Evolutionary conservation across 108 stramenopile genomes (phyloP).

Genomic region (Fistulifera pelliculosa): DNA sequence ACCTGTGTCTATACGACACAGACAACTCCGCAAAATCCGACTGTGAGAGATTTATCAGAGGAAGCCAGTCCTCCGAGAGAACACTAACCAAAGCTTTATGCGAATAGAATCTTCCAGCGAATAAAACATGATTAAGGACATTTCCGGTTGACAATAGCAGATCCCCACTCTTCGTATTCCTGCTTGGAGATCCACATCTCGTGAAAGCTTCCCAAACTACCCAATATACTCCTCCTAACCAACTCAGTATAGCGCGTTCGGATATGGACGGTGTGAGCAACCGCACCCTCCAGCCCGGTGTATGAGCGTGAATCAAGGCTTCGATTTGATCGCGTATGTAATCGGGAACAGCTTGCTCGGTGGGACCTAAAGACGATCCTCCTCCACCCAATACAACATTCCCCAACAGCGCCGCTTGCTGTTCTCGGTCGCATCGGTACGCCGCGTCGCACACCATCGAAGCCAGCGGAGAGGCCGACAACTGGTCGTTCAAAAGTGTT

Average conservation of each 20-base stretch:
- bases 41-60: too few relatives aligned
- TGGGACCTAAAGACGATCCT: constrained; percentile 66
- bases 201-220: constrained; percentile 95
- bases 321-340: constrained; percentile 70
- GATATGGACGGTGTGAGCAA: constrained; percentile 54
- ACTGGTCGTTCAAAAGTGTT: constrained; percentile 20
- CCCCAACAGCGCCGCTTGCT: constrained; percentile 70
- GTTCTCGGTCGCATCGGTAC: constrained; percentile 82
- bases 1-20: too few relatives aligned
- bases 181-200: constrained; percentile 93
- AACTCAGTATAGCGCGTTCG: constrained; percentile 71
- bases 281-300: constrained; percentile 84
- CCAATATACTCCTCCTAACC: constrained; percentile 96
- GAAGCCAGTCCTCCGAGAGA: too few relatives aligned
- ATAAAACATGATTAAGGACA: constrained; percentile 57
- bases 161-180: constrained; percentile 94
- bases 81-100: too few relatives aligned
- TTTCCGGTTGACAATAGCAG: constrained; percentile 89
- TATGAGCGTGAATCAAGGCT: constrained; percentile 75
- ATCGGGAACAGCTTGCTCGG: constrained; percentile 74
- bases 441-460: constrained; percentile 83
- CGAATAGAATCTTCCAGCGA: too few relatives aligned
- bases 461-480: constrained; percentile 61
- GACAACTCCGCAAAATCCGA: too few relatives aligned
- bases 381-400: constrained; percentile 82